A percentile compares a stretch with the other conserved stretches of the same genome.
Conservation (phyloP, 495 filamentous ascomycete genomes). For the Geopyxis carbonaria region DNA sequence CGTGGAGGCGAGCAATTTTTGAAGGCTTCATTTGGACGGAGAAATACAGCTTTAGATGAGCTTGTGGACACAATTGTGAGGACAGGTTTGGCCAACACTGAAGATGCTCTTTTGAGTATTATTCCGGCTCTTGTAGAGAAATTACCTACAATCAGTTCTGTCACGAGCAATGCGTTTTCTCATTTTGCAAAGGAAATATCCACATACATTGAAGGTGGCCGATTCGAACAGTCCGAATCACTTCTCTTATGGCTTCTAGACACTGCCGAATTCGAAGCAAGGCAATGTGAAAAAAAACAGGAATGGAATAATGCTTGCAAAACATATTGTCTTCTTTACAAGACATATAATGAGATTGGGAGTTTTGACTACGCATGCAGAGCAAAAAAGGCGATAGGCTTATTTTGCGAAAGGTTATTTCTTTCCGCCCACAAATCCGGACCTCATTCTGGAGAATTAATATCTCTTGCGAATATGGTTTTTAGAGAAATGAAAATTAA, state of each 20-base stretch:
- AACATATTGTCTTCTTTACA: slow-evolving; percentile 5
- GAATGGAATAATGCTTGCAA: slow-evolving; percentile 5
- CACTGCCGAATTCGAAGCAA: slow-evolving; percentile 1
- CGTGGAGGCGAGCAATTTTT: slow-evolving; percentile 1
- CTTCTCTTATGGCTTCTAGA: slow-evolving; percentile 9
- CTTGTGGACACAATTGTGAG: slow-evolving; percentile 4
- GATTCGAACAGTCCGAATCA: slow-evolving; percentile 7
- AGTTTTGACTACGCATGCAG: not conserved
- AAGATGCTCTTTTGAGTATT: slow-evolving; percentile 11
- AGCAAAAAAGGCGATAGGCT: not conserved
- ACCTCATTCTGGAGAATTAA: no score
- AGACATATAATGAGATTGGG: not conserved
- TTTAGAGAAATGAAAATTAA: no score
- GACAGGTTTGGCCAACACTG: slow-evolving; percentile 2
- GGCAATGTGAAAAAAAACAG: not conserved
- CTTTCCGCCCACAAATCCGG: no score
- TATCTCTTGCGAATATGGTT: no score
- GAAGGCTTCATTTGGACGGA: slow-evolving; percentile 7
- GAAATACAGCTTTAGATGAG: slow-evolving; percentile 1
- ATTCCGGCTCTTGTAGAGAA: slow-evolving; percentile 6
- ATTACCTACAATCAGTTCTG: not conserved
- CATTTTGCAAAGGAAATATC: not conserved
- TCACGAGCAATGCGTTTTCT: not conserved
- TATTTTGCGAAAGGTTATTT: slow-evolving; percentile 5
- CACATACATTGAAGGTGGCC: not conserved